Percentiles rank a stretch among this genome's conserved stretches.
Evolutionary conservation across 1,139 yeast species (phyloP).

Genomic region (Yarrowia galli): DNA sequence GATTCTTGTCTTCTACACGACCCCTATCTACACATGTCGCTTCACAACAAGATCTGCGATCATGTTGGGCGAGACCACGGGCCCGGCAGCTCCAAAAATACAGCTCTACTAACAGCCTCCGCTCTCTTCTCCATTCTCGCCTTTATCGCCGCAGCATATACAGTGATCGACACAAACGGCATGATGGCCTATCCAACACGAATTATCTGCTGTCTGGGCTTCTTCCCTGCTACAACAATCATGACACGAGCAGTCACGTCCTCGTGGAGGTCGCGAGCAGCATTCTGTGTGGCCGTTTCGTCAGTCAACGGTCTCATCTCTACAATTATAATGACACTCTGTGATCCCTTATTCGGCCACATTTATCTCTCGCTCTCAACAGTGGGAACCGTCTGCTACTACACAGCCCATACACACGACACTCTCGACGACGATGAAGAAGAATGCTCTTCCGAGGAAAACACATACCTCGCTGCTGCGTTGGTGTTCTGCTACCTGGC

Average conservation of each 20-base stretch:
- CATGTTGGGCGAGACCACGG: too few species aligned
- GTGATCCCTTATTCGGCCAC: slow-evolving; percentile 2
- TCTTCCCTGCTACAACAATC: not conserved
- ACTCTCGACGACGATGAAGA: not conserved
- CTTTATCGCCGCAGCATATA: not conserved
- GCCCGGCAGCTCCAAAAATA: not conserved
- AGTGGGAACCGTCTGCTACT: not conserved
- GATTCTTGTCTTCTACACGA: not conserved
- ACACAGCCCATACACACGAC: not conserved
- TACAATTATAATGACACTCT: not conserved
- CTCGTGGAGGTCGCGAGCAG: slow-evolving; percentile 12
- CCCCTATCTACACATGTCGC: slow-evolving; percentile 15
- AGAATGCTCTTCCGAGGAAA: not conserved
- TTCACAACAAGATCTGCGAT: not conserved
- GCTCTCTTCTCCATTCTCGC: not conserved
- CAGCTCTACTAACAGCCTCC: not conserved
- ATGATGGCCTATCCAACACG: not conserved
- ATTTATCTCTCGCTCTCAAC: slow-evolving; percentile 3
- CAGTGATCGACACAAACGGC: slow-evolving; percentile 7
- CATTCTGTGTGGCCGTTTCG: slow-evolving; percentile 9
- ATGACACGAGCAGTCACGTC: slow-evolving; percentile 7
- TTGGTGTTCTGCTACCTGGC: slow-evolving; percentile 19
- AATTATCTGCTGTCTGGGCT: slow-evolving; percentile 11
- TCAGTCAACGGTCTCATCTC: slow-evolving; percentile 20
- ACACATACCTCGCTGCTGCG: not conserved